Evolutionary conservation across 768 basidiomycete genomes (phyloP), one percentile per base, ranked within the genome.

Genomic region (Lanmaoa pseudosensibilis): DNA sequence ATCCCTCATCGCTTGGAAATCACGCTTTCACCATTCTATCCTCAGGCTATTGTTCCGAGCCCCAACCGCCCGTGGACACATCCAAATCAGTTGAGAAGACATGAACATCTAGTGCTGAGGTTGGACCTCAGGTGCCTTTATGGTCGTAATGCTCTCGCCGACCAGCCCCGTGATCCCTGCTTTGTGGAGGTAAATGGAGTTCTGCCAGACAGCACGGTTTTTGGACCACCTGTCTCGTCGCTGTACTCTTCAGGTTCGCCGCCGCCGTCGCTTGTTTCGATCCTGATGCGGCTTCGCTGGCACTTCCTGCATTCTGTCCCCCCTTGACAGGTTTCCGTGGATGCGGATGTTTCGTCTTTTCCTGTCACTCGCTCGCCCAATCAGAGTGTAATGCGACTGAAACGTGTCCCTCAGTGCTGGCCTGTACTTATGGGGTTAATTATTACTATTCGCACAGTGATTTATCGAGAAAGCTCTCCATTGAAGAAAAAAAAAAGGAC

Each of bases 361-460:
- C 33, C 45, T 57, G 50, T 61, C 59, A 49, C 30, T 47, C 46
- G 36, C 21, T 46, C 53, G 45, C 27, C 48, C 55, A 23, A 58
- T 63, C 57, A 46, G 64, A 58, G 50, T 45, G 57, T 65, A 58
- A 48, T 64, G 62, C 62, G 67, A 62, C 39, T 64, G 58, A 69
- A 71, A 60, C 67, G 56, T 58, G 60, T 66, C 56, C 18, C 37
- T 58, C 58, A 45, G 40, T 39, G 55, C 25, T 55, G 59, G 27
- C 39, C 40, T 53, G 57, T 49, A 49, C 57, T 46, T 50, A 47
- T 38, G 49, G 64, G 18, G 45, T 18, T 38, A 62, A 44, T 61
- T 45, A 6, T 6, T 6, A 27, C 2, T 27, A 21, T 9, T 27
- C 5, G 41, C 41, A 44, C 56, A 48, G 60, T 36, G 59, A 65